Evolutionary conservation across 2,329 filamentous ascomycete genomes (phyloP), one percentile per base, ranked within the genome.

Genomic region (Gnomoniopsis smithogilvyi): DNA sequence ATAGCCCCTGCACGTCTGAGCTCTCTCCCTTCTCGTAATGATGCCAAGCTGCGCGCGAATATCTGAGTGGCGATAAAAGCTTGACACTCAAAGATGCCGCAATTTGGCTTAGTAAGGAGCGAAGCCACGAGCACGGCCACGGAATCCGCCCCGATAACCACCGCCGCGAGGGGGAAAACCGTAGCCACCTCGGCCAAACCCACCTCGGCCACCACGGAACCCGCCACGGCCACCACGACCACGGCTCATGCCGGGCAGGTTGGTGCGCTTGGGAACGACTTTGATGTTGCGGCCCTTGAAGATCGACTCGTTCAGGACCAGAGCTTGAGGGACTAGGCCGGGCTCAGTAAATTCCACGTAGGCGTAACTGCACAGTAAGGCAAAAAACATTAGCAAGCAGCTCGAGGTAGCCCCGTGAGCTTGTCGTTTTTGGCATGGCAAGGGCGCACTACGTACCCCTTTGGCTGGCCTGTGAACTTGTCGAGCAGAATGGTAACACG

Each of bases 381-480:
- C 50, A 49, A 6, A 24, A 24, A 11, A n/a, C 21, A 55, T 65
- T 50, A 68, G 66, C 56, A 53, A 10, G n/a, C 24, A 47, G 10
- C 19, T n/a, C 17, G 8, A 21, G 21, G 43, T 21, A 45, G 17
- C 19, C n/a, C n/a, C 17, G n/a, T 19, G 19, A n/a, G 21, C n/a
- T 19, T n/a, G 51, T 12, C 24, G 8, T 12, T 8, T 15, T 3
- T 6, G 1, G 10, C 2, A 24, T 19, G 10, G 11, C 6, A 12
- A 6, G 19, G 41, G 15, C 19, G 51, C 17, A 33, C 21, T 33
- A 54, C 88, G 75, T 80, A 96, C 93, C 95, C 95, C 81, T 99
- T 99, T n/a, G 95, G 95, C 80, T 98, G 93, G 64, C 95, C 95
- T 12, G 93, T 96, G 72, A 97, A 98, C 80, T 99, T 99, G 79